These are phyloP conservation scores for Suhomyces ambrosiae DNA, from an alignment of 1,139 yeast species.

Conservation along the genomic window DNA sequence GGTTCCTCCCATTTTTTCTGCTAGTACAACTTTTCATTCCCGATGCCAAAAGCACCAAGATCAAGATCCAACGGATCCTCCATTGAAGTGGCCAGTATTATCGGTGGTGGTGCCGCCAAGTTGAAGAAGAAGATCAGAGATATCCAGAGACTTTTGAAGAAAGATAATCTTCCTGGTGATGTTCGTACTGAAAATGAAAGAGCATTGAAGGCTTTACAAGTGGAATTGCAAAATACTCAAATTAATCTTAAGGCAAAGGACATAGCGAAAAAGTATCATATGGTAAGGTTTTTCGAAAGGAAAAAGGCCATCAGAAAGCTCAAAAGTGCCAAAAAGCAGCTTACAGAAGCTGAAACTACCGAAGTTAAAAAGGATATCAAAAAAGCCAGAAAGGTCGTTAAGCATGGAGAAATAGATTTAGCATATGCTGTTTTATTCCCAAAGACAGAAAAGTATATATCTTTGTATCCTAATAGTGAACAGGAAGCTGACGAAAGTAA, in stretches of 20 bases:
- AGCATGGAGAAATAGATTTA: slow-evolving; percentile 67
- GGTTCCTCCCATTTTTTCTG: too few relatives aligned
- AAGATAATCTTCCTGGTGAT: slow-evolving; percentile 70
- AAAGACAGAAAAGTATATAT: slow-evolving; percentile 73
- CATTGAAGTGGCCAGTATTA: slow-evolving; percentile 31
- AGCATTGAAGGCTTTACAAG: slow-evolving; percentile 70
- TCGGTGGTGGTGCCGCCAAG: slow-evolving; percentile 50
- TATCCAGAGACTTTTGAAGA: slow-evolving; percentile 67
- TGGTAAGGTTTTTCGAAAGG: slow-evolving; percentile 89
- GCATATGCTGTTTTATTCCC: slow-evolving; percentile 83
- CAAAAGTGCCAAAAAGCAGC: slow-evolving; percentile 59
- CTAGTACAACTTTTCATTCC: not conserved
- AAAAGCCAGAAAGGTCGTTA: slow-evolving; percentile 52
- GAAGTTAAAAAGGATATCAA: slow-evolving; percentile 55
- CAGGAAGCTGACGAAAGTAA: slow-evolving; percentile 34
- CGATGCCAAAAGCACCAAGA: slow-evolving; percentile 19
- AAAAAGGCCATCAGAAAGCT: slow-evolving; percentile 83
- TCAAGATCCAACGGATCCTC: slow-evolving; percentile 18
- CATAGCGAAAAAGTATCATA: slow-evolving; percentile 80
- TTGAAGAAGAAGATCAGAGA: slow-evolving; percentile 88
- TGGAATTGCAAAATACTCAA: slow-evolving; percentile 63
- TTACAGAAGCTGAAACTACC: slow-evolving; percentile 41
- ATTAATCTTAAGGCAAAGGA: slow-evolving; percentile 54
- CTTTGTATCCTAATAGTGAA: slow-evolving; percentile 60
- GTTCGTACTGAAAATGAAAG: slow-evolving; percentile 82